phyloP scores from a whole-genome alignment of 768 basidiomycete genomes.

The Vishniacozyma victoriae region DNA sequence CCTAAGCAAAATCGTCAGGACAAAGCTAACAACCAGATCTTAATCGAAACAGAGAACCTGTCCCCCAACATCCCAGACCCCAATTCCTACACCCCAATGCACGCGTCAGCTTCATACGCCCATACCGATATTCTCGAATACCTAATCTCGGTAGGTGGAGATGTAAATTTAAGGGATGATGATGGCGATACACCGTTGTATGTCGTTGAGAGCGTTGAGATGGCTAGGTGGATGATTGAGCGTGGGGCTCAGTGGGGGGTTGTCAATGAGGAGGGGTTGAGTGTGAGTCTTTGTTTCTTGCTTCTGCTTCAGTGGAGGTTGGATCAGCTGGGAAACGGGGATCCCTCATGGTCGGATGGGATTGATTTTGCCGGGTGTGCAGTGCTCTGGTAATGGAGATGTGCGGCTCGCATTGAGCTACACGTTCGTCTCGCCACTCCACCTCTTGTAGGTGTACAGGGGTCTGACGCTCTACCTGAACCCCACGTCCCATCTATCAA shows the following conservation, averaged over 20 bases:
- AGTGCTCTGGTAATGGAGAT: too few species aligned
- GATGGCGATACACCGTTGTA: constrained; percentile 91
- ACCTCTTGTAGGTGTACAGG: too few species aligned
- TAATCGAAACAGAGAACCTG: constrained; percentile 33
- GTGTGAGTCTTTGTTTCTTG: constrained; percentile 54
- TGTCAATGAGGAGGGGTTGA: constrained; percentile 66
- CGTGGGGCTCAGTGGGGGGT: constrained; percentile 64
- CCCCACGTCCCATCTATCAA: too few species aligned
- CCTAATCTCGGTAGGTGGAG: constrained; percentile 73
- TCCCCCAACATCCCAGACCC: constrained; percentile 39
- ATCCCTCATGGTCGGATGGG: too few species aligned
- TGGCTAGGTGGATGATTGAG: constrained; percentile 70
- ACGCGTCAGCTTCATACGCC: constrained; percentile 89
- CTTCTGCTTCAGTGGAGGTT: not conserved
- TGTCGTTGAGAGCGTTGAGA: constrained; percentile 74
- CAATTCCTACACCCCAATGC: constrained; percentile 51
- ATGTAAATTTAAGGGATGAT: constrained; percentile 75
- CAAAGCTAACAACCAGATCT: constrained; percentile 19
- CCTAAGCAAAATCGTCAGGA: too few species aligned
- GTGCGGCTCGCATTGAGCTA: too few species aligned
- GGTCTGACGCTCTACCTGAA: too few species aligned
- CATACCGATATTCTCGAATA: constrained; percentile 70
- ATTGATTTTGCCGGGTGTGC: too few species aligned
- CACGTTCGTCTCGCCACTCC: too few species aligned
- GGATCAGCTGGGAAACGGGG: too few species aligned